These are phyloP conservation scores for Neoscytalidium dimidiatum DNA, from an alignment of 2,329 filamentous ascomycete species.

Conservation along the genomic window DNA sequence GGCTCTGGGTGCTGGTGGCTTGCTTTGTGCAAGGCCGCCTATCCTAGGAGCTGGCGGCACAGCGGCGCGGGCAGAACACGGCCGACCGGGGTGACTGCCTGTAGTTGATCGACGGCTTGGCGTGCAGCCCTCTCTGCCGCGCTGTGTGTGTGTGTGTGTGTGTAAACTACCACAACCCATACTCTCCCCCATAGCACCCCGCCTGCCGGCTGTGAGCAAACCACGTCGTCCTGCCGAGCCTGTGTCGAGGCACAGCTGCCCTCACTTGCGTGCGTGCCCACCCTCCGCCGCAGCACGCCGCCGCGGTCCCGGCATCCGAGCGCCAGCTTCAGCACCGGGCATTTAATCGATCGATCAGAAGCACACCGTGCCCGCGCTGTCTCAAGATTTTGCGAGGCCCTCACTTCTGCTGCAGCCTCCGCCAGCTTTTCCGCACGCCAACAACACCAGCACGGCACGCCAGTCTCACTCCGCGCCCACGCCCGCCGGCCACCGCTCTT, in stretches of 20 bases:
- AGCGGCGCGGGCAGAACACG: not conserved
- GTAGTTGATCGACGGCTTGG: constrained; percentile 9
- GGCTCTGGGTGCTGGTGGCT: not conserved
- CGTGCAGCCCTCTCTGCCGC: constrained; percentile 5
- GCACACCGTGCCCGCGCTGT: constrained; percentile 11
- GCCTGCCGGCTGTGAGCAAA: not conserved
- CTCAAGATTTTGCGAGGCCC: constrained; percentile 6
- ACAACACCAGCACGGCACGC: not conserved
- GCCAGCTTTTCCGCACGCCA: not conserved
- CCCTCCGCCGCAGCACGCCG: constrained; percentile 2
- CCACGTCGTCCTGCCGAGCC: not conserved
- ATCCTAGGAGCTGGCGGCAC: not conserved
- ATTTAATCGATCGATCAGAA: constrained; percentile 17
- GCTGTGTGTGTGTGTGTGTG: not conserved
- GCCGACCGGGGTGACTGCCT: not conserved
- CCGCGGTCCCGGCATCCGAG: constrained; percentile 11
- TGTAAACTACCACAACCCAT: constrained; percentile 2
- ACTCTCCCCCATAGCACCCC: not conserved
- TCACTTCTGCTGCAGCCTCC: not conserved
- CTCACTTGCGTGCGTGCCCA: not conserved
- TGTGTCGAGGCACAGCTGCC: constrained; percentile 5
- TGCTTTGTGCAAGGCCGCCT: not conserved
- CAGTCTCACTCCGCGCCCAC: not conserved
- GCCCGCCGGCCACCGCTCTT: constrained; percentile 18
- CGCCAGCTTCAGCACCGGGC: constrained; percentile 15